phyloP scores from a whole-genome alignment of 257 asterid genomes.

The Cynanchum wilfordii region DNA sequence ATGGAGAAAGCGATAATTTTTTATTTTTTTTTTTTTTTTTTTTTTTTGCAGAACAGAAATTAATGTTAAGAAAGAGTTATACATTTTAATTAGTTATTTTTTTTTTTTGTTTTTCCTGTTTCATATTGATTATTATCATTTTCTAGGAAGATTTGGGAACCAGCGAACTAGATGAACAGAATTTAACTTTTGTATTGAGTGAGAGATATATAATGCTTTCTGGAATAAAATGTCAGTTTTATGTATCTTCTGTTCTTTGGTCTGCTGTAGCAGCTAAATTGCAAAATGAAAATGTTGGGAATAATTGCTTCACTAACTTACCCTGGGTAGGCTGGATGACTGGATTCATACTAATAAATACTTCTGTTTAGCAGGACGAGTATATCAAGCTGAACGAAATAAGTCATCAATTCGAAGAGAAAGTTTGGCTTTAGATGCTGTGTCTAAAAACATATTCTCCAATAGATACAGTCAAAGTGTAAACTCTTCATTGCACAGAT shows the following conservation, averaged over 20 bases:
- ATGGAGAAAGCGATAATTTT: neutral
- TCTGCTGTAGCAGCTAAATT: neutral
- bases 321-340: neutral
- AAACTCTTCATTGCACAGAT: constrained; percentile 25
- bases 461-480: constrained; percentile 32
- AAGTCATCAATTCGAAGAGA: constrained; percentile 34
- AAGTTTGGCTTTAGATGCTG: constrained; percentile 27
- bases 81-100: neutral
- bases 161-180: neutral
- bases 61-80: neutral
- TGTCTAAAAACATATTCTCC: constrained; percentile 25
- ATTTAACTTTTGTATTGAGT: neutral
- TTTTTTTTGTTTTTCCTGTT: neutral
- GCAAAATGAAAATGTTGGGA: neutral
- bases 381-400: constrained; percentile 37
- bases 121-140: neutral
- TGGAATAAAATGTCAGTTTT: neutral
- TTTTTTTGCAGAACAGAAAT: neutral
- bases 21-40: neutral
- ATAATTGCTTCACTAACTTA: neutral
- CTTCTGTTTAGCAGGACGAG: constrained; percentile 33
- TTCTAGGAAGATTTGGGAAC: neutral
- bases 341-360: constrained; percentile 14
- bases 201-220: neutral
- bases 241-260: neutral